Evolutionary conservation across 805 yeast genomes (phyloP).

Genomic region (Kodamaea jinghongensis): DNA sequence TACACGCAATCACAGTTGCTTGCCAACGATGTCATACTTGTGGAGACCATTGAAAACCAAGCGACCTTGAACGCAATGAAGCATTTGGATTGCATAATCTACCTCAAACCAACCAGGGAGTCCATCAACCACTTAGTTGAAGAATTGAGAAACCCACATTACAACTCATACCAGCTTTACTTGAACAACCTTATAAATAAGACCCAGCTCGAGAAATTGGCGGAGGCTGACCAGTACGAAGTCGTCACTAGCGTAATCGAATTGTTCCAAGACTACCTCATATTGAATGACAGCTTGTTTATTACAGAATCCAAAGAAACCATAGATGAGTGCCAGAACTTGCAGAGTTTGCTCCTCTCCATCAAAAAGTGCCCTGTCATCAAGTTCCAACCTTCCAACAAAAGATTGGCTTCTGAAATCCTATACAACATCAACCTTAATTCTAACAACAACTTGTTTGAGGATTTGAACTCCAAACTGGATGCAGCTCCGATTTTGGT

Average conservation of each 20-base stretch:
- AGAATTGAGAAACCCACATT: conserved; percentile 78
- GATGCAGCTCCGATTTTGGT: conserved; percentile 75
- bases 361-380: conserved; percentile 76
- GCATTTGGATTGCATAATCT: conserved; percentile 78
- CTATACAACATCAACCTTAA: conserved; percentile 54
- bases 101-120: conserved; percentile 67
- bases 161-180: conserved; percentile 70
- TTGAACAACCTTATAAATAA: conserved; percentile 77
- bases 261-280: conserved; percentile 77
- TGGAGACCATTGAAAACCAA: conserved; percentile 57
- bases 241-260: conserved; percentile 75
- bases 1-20: conserved; percentile 84
- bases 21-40: conserved; percentile 78
- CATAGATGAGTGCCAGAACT: conserved; percentile 33
- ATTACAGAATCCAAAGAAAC: conserved; percentile 17
- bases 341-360: conserved; percentile 63
- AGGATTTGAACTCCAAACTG: conserved; percentile 50
- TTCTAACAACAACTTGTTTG: conserved; percentile 60
- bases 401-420: conserved; percentile 68
- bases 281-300: conserved; percentile 69
- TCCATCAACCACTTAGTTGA: conserved; percentile 57
- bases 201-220: conserved; percentile 76
- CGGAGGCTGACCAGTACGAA: conserved; percentile 88
- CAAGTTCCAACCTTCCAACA: conserved; percentile 66
- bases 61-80: conserved; percentile 60